Evolutionary conservation across 164 flowering plant species (phyloP), one percentile per base, ranked within the genome.

Genomic region (Vitis rotundifolia): DNA sequence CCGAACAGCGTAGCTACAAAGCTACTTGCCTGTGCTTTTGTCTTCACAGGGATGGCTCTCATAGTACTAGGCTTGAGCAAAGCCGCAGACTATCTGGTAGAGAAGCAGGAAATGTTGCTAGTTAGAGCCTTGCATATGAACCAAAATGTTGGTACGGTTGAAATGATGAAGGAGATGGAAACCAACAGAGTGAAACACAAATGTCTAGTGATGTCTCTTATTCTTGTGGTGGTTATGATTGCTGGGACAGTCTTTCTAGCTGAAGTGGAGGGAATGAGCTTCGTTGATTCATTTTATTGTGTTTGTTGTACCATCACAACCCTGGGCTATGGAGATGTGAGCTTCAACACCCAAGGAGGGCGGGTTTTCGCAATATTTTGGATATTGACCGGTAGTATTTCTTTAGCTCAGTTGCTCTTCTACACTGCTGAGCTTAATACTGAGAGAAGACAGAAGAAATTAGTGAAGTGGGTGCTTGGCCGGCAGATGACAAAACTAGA

Each of bases 211-310:
- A 73, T 64, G 13, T 60, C 75, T 3, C 51, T 66, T 47, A 13
- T 84, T 52, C 84, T 92, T 55, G 31, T 83, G 55, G 18, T 88
- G 68, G 80, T 88, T 18, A 77, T 91, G 1, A 8, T 72, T 5
- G 61, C 62, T 8, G 99, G 99, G 18, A 87, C 82, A 5, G 16
- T 80, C 15, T 88, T 92, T 71, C 74, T 95, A 9, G 18, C 2
- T 15, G 8, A 7, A 8, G 85, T 86, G 44, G 97, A 94, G 87
- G 73, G 82, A 5, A 63, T 91, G 79, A 63, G 68, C 68, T n/a
- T 79, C 26, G 72, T 91, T 48, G 97, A 94, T 78, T 88, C 98
- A 0, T 88, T 91, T 73, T 94, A 94, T 58, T 94, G 97, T 75
- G 97, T 92, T 15, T 94, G 97, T 74, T 77, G 89, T 19, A 94